Percentiles rank a stretch among this genome's conserved stretches.
Evolutionary conservation across 2,329 filamentous ascomycete genomes (phyloP).

Genomic region (Xylogone sp.): DNA sequence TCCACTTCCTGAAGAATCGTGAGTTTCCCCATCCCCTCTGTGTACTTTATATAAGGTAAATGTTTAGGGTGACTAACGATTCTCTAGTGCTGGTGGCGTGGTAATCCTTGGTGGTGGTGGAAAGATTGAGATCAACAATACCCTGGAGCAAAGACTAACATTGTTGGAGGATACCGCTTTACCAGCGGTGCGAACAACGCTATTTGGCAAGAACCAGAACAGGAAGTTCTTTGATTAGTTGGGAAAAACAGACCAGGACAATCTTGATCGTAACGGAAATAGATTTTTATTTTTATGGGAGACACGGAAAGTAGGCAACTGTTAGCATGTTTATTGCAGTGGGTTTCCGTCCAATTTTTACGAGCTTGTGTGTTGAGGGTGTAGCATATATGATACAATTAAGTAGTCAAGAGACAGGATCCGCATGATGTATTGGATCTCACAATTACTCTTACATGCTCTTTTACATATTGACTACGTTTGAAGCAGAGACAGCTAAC

Average conservation of each 20-base stretch:
- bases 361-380: slow-evolving; percentile 10
- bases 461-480: neutral
- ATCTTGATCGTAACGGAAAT: neutral
- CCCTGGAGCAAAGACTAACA: slow-evolving; percentile 84
- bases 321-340: neutral
- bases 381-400: slow-evolving; percentile 30
- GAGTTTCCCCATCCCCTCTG: slow-evolving; percentile 38
- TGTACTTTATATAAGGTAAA: too few relatives aligned
- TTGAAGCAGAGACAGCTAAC: neutral
- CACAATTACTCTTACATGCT: neutral
- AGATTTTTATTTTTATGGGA: neutral
- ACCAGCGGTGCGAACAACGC: slow-evolving; percentile 75
- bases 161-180: slow-evolving; percentile 82
- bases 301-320: neutral
- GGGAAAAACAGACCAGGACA: neutral
- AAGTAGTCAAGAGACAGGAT: slow-evolving; percentile 1
- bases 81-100: slow-evolving; percentile 76
- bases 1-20: slow-evolving; percentile 78
- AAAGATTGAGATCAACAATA: slow-evolving; percentile 99
- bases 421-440: neutral
- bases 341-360: neutral
- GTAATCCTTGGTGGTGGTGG: slow-evolving; percentile 75
- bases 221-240: slow-evolving; percentile 88
- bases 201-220: slow-evolving; percentile 95
- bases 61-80: neutral